Percentiles rank a stretch among this genome's conserved stretches.
Evolutionary conservation across 805 yeast species (phyloP).

Genomic region (Cyberlindnera misumaiensis): DNA sequence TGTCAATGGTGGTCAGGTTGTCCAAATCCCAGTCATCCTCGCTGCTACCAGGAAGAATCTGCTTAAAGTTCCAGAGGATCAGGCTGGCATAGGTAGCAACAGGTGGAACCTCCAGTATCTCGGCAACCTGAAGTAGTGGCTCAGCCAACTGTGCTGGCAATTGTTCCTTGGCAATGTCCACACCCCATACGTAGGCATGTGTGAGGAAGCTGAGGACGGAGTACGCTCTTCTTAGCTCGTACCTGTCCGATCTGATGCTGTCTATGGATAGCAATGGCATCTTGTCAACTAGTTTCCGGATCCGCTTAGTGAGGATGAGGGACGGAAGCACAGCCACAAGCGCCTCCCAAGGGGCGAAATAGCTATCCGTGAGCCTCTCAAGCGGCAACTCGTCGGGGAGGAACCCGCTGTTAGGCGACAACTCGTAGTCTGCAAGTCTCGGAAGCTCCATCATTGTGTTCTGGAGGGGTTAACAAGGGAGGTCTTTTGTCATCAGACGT

Average conservation of each 20-base stretch:
- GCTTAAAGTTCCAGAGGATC: conserved; percentile 81
- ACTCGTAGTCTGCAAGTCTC: conserved; percentile 54
- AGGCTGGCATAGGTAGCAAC: conserved; percentile 83
- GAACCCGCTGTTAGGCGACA: conserved; percentile 70
- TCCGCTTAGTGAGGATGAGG: conserved; percentile 54
- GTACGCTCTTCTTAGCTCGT: conserved; percentile 73
- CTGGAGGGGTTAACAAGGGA: not conserved
- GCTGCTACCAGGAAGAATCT: conserved; percentile 39
- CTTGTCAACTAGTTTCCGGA: conserved; percentile 57
- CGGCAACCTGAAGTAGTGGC: conserved; percentile 59
- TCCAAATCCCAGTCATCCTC: conserved; percentile 42
- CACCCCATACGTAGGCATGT: conserved; percentile 90
- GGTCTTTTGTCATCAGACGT: not conserved
- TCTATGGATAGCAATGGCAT: conserved; percentile 51
- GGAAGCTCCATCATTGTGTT: conserved; percentile 32
- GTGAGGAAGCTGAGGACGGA: conserved; percentile 71
- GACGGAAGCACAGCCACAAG: conserved; percentile 65
- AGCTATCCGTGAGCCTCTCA: conserved; percentile 47
- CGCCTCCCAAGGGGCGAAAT: conserved; percentile 74
- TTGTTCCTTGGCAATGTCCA: conserved; percentile 49
- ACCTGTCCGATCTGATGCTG: conserved; percentile 30
- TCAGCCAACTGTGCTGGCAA: conserved; percentile 63
- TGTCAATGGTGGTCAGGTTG: conserved; percentile 68
- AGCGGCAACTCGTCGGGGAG: conserved; percentile 67
- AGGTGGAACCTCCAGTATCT: conserved; percentile 69